Base-by-base conservation (phyloP, 805 yeast species). In the Kuraishia molischiana region DNA sequence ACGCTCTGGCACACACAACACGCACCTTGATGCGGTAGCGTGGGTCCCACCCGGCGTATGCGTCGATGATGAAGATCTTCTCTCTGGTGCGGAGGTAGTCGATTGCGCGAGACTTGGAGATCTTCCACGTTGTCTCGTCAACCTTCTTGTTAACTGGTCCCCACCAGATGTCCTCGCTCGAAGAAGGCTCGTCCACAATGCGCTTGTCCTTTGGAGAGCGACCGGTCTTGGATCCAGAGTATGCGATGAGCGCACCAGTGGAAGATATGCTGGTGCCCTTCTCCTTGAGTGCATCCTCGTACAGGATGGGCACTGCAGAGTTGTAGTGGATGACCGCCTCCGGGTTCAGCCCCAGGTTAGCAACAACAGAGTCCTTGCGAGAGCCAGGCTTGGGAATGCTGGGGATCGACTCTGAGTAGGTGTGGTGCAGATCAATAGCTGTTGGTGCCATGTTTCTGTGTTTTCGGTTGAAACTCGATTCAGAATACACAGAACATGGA, bases 21-120 rank as follows among this genome's bases (percentile, higher is more conserved):
- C 97, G 78, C 42, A 89, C 94, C 71, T 90, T 90, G 61, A 89
- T 77, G 68, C 97, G 78, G 77, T 90, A 90, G 56, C 85, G 79
- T 56, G 97, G 96, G 62, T 90, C 98, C 98, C 98, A 90, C 48
- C 98, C 98, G 35, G 97, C 98, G 59, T 63, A 90, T 10, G 97
- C 97, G 58, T 90, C 98, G 48, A 90, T 87, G 46, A 90, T 89
- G 64, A 83, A 90, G 53, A 92, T 78, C 61, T 87, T 86, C 52
- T 83, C 89, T 66, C 95, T 83, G 40, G 97, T 90, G 73, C 95
- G 84, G 61, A 90, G 74, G 69, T 89, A 90, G 65, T 90, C 98
- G 49, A 89, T 75, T 37, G 98, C 97, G 67, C 98, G 85, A 51
- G 90, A 90, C 61, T 95, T 82, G 61, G 94, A 85, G 53, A 90